These are phyloP conservation scores for Vitis rotundifolia DNA, from an alignment of 164 flowering plant genomes.

Conservation along the genomic window DNA sequence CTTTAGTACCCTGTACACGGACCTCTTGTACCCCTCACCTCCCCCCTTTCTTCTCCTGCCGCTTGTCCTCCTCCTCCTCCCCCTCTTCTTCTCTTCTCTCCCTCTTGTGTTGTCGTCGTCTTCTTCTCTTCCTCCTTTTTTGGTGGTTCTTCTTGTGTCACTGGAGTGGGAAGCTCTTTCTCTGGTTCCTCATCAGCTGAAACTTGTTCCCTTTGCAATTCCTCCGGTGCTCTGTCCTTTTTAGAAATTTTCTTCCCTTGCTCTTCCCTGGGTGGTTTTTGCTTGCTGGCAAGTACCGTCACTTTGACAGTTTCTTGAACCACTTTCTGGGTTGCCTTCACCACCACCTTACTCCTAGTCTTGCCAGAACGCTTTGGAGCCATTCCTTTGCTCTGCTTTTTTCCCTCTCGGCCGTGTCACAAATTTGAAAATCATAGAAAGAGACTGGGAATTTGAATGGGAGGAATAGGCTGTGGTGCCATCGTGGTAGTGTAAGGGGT, in stretches of 20 bases:
- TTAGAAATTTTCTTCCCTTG: conserved; percentile 2
- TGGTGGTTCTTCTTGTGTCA: conserved; percentile 1
- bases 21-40: conserved; percentile 52
- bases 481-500: not conserved
- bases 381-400: conserved; percentile 15
- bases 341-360: conserved; percentile 17
- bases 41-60: conserved; percentile 12
- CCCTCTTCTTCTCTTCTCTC: conserved; percentile 7
- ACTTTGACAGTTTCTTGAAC: conserved; percentile 40
- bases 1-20: conserved; percentile 69
- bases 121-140: conserved; percentile 5
- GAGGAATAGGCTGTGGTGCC: too few relatives aligned
- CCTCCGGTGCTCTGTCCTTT: conserved; percentile 10
- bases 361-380: conserved; percentile 35
- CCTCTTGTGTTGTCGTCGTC: not conserved
- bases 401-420: not conserved
- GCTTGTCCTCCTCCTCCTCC: conserved; percentile 13
- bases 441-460: too few relatives aligned
- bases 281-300: conserved; percentile 14
- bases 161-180: not conserved
- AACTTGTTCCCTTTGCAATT: not conserved
- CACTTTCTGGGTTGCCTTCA: conserved; percentile 36
- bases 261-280: conserved; percentile 2
- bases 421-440: too few relatives aligned
- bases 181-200: conserved; percentile 5